A percentile compares a stretch with the other conserved stretches of the same genome.
Evolutionary conservation across 1,139 yeast species (phyloP).

Genomic region (Suhomyces kunorum): DNA sequence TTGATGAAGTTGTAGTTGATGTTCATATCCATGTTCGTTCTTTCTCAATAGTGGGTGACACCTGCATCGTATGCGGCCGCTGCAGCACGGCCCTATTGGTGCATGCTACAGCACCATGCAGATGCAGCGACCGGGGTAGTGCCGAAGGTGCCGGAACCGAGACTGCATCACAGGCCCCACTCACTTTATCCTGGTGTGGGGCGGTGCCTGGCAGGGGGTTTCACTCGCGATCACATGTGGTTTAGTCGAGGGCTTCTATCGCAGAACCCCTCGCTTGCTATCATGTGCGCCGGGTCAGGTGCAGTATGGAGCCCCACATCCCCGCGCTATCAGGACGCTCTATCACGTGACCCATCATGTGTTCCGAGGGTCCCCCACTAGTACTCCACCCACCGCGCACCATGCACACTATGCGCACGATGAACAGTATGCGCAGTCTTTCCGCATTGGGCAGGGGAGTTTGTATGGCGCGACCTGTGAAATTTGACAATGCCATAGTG

Average conservation of each 20-base stretch:
- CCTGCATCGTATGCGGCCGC: no score
- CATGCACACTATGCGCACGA: no score
- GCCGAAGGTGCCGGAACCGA: not conserved
- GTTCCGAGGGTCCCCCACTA: not conserved
- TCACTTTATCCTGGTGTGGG: no score
- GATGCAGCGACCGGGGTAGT: not conserved
- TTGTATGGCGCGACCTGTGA: no score
- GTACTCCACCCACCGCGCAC: no score
- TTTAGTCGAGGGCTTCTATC: not conserved
- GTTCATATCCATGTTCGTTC: no score
- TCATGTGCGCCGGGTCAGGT: constrained; percentile 8
- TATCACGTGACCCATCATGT: not conserved
- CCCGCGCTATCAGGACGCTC: not conserved
- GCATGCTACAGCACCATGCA: not conserved
- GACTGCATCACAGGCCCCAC: no score
- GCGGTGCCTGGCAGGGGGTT: constrained; percentile 4
- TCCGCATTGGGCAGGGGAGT: no score
- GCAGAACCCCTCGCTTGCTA: constrained; percentile 10
- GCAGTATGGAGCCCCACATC: constrained; percentile 3
- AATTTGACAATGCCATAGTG: no score
- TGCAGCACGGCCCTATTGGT: not conserved
- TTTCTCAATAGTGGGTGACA: no score
- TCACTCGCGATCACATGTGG: constrained; percentile 3
- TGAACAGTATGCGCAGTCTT: no score
- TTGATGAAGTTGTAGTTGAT: no score